A percentile compares a stretch with the other conserved stretches of the same genome.
Evolutionary conservation across 768 basidiomycete species (phyloP).

Genomic region (Sistotremastrum suecicum): DNA sequence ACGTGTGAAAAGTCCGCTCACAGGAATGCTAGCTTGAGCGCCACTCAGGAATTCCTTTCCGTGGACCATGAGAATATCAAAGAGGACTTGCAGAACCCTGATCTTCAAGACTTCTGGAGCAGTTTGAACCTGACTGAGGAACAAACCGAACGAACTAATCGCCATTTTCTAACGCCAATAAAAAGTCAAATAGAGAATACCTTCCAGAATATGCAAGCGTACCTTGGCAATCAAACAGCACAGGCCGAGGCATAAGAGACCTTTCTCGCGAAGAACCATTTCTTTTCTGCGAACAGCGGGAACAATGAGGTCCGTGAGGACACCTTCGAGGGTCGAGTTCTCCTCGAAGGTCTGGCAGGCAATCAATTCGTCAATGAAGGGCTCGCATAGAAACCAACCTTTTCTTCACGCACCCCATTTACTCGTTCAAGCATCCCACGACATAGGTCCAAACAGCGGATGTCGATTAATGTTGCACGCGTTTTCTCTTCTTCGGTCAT

Average conservation of each 20-base stretch:
- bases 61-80: constrained; percentile 81
- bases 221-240: constrained; percentile 79
- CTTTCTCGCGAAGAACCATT: constrained; percentile 63
- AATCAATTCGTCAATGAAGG: no score
- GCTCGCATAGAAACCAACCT: no score
- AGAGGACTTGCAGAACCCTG: constrained; percentile 62
- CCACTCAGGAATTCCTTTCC: constrained; percentile 47
- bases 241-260: constrained; percentile 64
- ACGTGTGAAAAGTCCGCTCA: background rate
- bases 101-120: constrained; percentile 53
- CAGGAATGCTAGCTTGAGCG: constrained; percentile 13
- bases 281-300: constrained; percentile 87
- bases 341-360: constrained; percentile 39
- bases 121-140: constrained; percentile 57
- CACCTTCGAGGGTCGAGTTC: constrained; percentile 55
- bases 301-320: constrained; percentile 70
- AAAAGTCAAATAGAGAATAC: background rate
- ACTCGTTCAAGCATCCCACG: constrained; percentile 80
- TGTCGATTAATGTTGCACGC: constrained; percentile 47
- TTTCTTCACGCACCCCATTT: constrained; percentile 44
- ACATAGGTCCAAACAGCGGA: constrained; percentile 63
- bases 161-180: constrained; percentile 26
- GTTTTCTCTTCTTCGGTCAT: constrained; percentile 46
- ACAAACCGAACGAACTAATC: constrained; percentile 58
- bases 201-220: constrained; percentile 1